Conservation (phyloP, 257 asterid species). For the Verbena officinalis region DNA sequence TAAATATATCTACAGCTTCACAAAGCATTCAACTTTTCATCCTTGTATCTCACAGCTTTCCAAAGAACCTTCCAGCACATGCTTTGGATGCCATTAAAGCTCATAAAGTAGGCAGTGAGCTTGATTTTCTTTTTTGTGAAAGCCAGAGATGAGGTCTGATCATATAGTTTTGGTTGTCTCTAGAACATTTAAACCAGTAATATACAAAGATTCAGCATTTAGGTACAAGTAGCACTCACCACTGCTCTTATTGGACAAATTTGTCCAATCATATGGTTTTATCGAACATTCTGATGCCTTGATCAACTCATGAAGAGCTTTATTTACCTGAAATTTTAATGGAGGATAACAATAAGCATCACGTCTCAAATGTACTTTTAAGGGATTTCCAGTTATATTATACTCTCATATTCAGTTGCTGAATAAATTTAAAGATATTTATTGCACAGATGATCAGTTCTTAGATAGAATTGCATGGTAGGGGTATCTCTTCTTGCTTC, state of each 20-base stretch:
- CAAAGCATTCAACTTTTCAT: slow-evolving; percentile 12
- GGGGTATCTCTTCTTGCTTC: background rate
- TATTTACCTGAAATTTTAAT: slow-evolving; percentile 66
- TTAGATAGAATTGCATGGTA: background rate
- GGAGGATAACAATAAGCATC: slow-evolving; percentile 16
- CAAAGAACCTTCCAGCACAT: background rate
- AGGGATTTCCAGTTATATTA: background rate
- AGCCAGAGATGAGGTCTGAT: background rate
- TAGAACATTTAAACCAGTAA: slow-evolving; percentile 22
- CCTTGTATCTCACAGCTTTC: slow-evolving; percentile 3
- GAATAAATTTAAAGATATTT: slow-evolving; percentile 5
- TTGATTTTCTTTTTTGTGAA: background rate
- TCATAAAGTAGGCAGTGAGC: slow-evolving; percentile 6
- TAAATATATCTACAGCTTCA: no score
- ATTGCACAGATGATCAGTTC: slow-evolving; percentile 9
- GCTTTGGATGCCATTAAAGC: slow-evolving; percentile 4
- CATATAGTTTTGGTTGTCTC: slow-evolving; percentile 18
- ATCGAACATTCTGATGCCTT: slow-evolving; percentile 58
- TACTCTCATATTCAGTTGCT: background rate
- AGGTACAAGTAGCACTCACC: slow-evolving; percentile 52
- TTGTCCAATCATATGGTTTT: slow-evolving; percentile 74
- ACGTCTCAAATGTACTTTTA: background rate
- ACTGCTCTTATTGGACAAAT: slow-evolving; percentile 62
- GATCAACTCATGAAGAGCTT: slow-evolving; percentile 73
- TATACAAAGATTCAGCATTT: slow-evolving; percentile 23